Conservation (phyloP, 352 stramenopile genomes). For the Pythium phragmitis region DNA sequence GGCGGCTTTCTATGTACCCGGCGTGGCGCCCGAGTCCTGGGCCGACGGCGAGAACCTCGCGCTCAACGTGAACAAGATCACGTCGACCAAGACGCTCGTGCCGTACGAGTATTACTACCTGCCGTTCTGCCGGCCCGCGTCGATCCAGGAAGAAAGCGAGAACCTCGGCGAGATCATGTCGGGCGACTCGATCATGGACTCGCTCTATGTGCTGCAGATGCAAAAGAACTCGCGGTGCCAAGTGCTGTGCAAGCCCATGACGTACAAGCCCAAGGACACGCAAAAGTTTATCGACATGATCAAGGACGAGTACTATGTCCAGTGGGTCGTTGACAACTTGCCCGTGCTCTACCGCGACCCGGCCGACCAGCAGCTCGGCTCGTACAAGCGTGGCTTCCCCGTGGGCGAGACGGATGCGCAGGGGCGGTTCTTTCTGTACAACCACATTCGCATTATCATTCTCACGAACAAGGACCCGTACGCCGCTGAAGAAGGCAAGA, state of each 20-base stretch:
- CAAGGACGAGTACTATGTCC: slow-evolving; percentile 93
- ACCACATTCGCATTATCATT: slow-evolving; percentile 96
- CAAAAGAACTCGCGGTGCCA: slow-evolving; percentile 87
- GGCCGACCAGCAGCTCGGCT: slow-evolving; percentile 63
- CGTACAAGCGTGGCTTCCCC: slow-evolving; percentile 90
- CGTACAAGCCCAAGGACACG: slow-evolving; percentile 76
- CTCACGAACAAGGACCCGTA: slow-evolving; percentile 90
- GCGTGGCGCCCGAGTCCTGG: slow-evolving; percentile 84
- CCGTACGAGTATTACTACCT: slow-evolving; percentile 99
- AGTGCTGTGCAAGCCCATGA: slow-evolving; percentile 89
- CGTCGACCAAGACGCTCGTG: slow-evolving; percentile 97
- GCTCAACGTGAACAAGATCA: slow-evolving; percentile 98
- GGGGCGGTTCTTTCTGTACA: slow-evolving; percentile 96
- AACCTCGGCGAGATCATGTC: slow-evolving; percentile 93
- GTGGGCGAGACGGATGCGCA: slow-evolving; percentile 91
- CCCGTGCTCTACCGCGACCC: slow-evolving; percentile 86
- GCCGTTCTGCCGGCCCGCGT: slow-evolving; percentile 87
- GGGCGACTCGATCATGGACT: slow-evolving; percentile 91
- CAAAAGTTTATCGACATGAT: slow-evolving; percentile 91
- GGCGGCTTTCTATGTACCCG: slow-evolving; percentile 83
- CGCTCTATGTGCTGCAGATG: slow-evolving; percentile 89
- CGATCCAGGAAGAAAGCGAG: slow-evolving; percentile 85
- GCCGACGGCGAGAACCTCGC: slow-evolving; percentile 78
- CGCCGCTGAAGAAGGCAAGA: slow-evolving; percentile 45
- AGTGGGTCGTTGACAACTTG: slow-evolving; percentile 94